phyloP scores from a whole-genome alignment of 2,329 filamentous ascomycete species.

The Fusarium buxicola region DNA sequence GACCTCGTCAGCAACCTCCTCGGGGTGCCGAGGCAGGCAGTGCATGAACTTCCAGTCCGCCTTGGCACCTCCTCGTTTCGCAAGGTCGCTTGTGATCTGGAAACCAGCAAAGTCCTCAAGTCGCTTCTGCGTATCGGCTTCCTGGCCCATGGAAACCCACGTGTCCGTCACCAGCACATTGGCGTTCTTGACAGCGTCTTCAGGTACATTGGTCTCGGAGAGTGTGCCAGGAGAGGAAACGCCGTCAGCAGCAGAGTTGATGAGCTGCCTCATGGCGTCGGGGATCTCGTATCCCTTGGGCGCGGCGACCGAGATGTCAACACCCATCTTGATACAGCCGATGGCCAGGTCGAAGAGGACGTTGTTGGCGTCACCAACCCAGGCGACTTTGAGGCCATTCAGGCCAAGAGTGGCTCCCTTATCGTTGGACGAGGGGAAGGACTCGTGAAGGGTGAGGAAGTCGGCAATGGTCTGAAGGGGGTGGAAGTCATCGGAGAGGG shows the following conservation, averaged over 20 bases:
- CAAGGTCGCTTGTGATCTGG: slow-evolving; percentile 89
- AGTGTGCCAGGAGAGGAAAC: slow-evolving; percentile 73
- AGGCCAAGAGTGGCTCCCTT: slow-evolving; percentile 69
- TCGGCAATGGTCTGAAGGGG: slow-evolving; percentile 95
- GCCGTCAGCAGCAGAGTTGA: slow-evolving; percentile 70
- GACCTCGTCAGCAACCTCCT: slow-evolving; percentile 94
- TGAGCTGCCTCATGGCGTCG: slow-evolving; percentile 76
- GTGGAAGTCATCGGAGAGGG: slow-evolving; percentile 90
- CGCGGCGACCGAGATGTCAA: slow-evolving; percentile 88
- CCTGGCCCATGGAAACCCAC: slow-evolving; percentile 98
- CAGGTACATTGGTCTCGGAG: slow-evolving; percentile 80
- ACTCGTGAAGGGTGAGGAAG: slow-evolving; percentile 89
- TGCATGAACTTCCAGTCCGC: slow-evolving; percentile 98
- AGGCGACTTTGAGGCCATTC: slow-evolving; percentile 89
- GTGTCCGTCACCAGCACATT: slow-evolving; percentile 96
- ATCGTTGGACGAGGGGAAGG: slow-evolving; percentile 66
- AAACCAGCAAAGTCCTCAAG: slow-evolving; percentile 88
- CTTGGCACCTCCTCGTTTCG: slow-evolving; percentile 86
- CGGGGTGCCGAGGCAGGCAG: slow-evolving; percentile 89
- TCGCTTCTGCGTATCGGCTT: slow-evolving; percentile 82
- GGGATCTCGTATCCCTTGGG: slow-evolving; percentile 88
- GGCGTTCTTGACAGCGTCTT: slow-evolving; percentile 86
- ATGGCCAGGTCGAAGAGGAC: slow-evolving; percentile 95
- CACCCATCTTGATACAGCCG: slow-evolving; percentile 85
- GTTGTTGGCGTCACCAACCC: slow-evolving; percentile 97